phyloP scores from a whole-genome alignment of 805 yeast genomes.

The Metschnikowia hibisci region DNA sequence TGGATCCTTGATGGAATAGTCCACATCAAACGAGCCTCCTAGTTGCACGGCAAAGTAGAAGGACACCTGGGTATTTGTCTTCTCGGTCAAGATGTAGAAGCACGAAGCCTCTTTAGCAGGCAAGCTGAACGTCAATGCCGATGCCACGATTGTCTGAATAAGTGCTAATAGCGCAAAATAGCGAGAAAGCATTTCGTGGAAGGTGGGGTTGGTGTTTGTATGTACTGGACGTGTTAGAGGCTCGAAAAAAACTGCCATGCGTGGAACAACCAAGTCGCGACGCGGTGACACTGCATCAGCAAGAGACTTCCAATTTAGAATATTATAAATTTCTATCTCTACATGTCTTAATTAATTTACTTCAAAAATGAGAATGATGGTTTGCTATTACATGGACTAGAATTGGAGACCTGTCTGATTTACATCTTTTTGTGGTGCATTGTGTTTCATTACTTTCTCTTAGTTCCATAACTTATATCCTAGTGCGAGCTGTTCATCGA shows the following conservation, averaged over 20 bases:
- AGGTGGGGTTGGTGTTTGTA: neutral
- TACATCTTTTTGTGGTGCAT: too few species aligned
- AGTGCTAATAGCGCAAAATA: slow-evolving; percentile 22
- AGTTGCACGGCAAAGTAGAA: slow-evolving; percentile 81
- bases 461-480: too few species aligned
- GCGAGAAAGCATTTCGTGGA: slow-evolving; percentile 13
- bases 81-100: slow-evolving; percentile 63
- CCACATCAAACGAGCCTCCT: slow-evolving; percentile 78
- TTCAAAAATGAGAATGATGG: neutral
- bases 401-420: neutral
- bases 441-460: too few species aligned
- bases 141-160: slow-evolving; percentile 33
- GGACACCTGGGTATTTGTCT: slow-evolving; percentile 56
- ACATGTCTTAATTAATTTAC: too few species aligned
- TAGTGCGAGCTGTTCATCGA: neutral
- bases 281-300: neutral
- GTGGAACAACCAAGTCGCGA: slow-evolving; percentile 6
- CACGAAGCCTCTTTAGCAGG: slow-evolving; percentile 76
- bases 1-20: slow-evolving; percentile 62
- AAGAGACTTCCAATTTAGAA: too few species aligned
- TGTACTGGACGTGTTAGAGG: slow-evolving; percentile 8
- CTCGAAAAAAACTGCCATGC: slow-evolving; percentile 8
- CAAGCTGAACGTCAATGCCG: slow-evolving; percentile 69
- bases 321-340: too few species aligned
- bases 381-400: neutral